Base-by-base conservation (phyloP, 2,329 filamentous ascomycete genomes). In the Penicillium sp. region DNA sequence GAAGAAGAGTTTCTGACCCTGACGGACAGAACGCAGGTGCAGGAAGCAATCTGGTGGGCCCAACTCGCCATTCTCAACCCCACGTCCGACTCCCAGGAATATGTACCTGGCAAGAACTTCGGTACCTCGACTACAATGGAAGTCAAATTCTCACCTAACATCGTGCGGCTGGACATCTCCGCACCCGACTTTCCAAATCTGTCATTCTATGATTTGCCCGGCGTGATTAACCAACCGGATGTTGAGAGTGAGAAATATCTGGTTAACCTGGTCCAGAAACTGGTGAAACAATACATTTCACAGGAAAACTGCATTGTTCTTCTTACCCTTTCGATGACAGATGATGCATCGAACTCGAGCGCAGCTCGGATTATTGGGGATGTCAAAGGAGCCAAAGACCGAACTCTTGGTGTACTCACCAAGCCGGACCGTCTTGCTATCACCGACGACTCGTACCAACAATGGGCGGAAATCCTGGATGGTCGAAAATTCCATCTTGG, bases 141-240 rank as follows among this genome's bases (percentile, higher is more conserved):
- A 5, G 86, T 88, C 0, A 86, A 90, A 9, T 96, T 96, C 63
- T 91, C 89, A 0, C 92, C 92, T 0, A 96, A 96, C 62, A 82
- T 92, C 0, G 87, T 96, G 0, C 83, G 87, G 0, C 78, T 96
- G 0, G 84, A 91, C 52, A 91, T 96, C 26, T 85, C 85, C 0
- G 89, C 88, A 0, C 89, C 89, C 0, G 81, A 80, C 0, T 81
- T 93, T 0, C 88, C 90, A 0, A 86, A 90, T 6, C 71, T 96
- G 0, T 91, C 88, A 0, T 96, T 96, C 65, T 93, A 90, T 59
- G 92, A 96, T 59, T 80, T 96, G 0, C 92, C 92, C 0, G 92
- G 92, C 0, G 86, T 96, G 0, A 93, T 96, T 59, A 85, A 87
- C 21, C 88, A 88, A 8, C 82, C 87, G 0, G 84, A 86, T 2